Evolutionary conservation across 2,329 filamentous ascomycete genomes (phyloP).

Genomic region (Aspergillus cejpii): DNA sequence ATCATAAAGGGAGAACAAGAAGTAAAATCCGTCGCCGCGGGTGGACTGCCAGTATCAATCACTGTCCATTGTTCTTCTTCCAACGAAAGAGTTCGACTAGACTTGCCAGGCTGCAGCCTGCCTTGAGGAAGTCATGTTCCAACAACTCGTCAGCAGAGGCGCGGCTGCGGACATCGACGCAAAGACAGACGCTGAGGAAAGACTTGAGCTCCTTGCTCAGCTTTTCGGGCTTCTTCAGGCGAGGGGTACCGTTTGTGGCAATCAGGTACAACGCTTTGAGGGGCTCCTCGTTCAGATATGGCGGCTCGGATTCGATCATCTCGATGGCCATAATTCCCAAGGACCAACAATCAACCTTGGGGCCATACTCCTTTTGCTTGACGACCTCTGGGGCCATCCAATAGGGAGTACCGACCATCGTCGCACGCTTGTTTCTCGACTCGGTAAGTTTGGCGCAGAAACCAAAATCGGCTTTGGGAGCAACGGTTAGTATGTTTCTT

Average conservation of each 20-base stretch:
- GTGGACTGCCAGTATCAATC: conserved; percentile 5
- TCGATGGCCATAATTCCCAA: conserved; percentile 99
- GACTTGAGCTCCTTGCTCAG: conserved; percentile 96
- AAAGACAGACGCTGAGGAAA: conserved; percentile 92
- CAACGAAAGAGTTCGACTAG: conserved; percentile 79
- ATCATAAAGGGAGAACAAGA: conserved; percentile 14
- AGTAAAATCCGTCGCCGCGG: conserved; percentile 1
- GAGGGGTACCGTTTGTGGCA: conserved; percentile 92
- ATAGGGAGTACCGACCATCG: conserved; percentile 98
- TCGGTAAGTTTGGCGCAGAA: conserved; percentile 99
- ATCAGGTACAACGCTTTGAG: conserved; percentile 96
- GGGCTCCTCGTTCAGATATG: conserved; percentile 95
- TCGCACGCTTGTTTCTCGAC: conserved; percentile 91
- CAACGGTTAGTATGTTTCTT: conserved; percentile 19
- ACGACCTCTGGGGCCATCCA: conserved; percentile 99
- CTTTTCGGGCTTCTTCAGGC: conserved; percentile 97
- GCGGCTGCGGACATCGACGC: conserved; percentile 90
- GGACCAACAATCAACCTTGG: conserved; percentile 98
- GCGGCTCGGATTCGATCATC: conserved; percentile 98
- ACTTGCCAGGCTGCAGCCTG: conserved; percentile 75
- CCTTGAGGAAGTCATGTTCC: conserved; percentile 88
- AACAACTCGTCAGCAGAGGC: conserved; percentile 86
- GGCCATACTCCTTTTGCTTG: conserved; percentile 97
- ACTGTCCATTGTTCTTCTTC: conserved; percentile 42
- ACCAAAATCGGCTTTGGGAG: conserved; percentile 79